Base-by-base conservation (phyloP, 306 rosid species). In the Begonia fuchsioides region DNA sequence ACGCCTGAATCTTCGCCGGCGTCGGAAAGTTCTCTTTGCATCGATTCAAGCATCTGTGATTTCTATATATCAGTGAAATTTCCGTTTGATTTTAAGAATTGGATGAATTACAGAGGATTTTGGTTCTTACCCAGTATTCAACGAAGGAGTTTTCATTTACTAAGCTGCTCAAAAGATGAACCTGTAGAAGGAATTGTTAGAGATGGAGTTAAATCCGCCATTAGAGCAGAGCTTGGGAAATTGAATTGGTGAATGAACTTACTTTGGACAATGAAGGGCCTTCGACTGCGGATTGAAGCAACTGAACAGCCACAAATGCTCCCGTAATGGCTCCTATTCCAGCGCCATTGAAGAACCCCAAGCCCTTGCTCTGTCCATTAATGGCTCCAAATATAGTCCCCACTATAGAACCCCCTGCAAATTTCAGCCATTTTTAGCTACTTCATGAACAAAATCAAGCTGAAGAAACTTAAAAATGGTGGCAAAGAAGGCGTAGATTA, bases 91-190 rank as follows among this genome's bases (percentile, higher is more conserved):
- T 26, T 26, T 1, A 26, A 5, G 35, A 26, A 26, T 4, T 26
- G n/a, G n/a, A n/a, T n/a, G n/a, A n/a, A n/a, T n/a, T n/a, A 3
- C 35, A 26, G 35, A 26, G 35, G 35, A 26, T 26, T 26, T 8
- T 26, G 35, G 56, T 59, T 39, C 41, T 61, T 32, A 68, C 63
- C 69, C 67, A 76, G 14, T 26, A 41, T 10, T 72, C 76, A 59
- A 63, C 51, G 43, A 59, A 66, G 20, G 51, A 50, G 48, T 63
- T 68, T 47, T 79, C 76, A 59, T 72, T 60, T 45, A 76, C 50
- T 32, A 77, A 45, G 2, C 67, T 65, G 9, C 44, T 52, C 12
- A 77, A 49, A 8, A 76, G 16, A 32, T 71, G 67, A 40, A 52
- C 71, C 79, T 76, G 50, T 10, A 56, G 9, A 41, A 10, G 10